Conservation (phyloP, 73 alveolate species). For the Breviolum minutum region DNA sequence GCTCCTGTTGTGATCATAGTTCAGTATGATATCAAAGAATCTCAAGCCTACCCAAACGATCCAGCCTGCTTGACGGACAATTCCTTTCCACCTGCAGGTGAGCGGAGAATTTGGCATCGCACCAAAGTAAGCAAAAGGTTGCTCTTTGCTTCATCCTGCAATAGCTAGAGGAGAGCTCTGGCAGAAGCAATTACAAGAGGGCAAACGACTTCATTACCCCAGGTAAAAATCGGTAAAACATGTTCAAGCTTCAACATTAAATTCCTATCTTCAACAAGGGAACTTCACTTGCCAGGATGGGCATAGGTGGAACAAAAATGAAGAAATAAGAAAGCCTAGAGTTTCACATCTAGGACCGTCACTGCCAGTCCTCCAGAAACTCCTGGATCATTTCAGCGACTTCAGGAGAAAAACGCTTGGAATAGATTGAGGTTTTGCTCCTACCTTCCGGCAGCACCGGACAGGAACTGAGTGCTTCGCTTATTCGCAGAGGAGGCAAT, state of each 20-base stretch:
- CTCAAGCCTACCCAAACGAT: neutral
- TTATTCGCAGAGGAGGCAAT: too few relatives aligned
- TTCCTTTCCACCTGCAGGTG: constrained; percentile 41
- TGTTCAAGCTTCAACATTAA: neutral
- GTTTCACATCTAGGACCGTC: neutral
- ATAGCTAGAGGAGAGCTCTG: neutral
- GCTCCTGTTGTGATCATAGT: too few relatives aligned
- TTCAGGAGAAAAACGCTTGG: constrained; percentile 3
- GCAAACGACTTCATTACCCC: neutral
- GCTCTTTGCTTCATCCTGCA: constrained; percentile 28
- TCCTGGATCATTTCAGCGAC: constrained; percentile 6
- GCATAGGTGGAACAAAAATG: too few relatives aligned
- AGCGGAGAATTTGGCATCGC: constrained; percentile 57
- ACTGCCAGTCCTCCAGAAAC: neutral
- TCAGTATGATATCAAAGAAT: too few relatives aligned
- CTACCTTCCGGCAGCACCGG: too few relatives aligned
- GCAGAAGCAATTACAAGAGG: neutral
- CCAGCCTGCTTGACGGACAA: constrained; percentile 22
- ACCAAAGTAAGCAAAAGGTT: constrained; percentile 63
- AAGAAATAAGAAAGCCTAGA: too few relatives aligned
- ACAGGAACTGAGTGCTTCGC: too few relatives aligned
- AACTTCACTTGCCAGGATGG: too few relatives aligned
- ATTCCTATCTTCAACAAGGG: too few relatives aligned
- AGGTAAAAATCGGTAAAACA: too few relatives aligned
- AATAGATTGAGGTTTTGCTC: neutral